These are phyloP conservation scores for Leptodontidium sp. DNA, from an alignment of 2,329 filamentous ascomycete genomes.

Conservation along the genomic window DNA sequence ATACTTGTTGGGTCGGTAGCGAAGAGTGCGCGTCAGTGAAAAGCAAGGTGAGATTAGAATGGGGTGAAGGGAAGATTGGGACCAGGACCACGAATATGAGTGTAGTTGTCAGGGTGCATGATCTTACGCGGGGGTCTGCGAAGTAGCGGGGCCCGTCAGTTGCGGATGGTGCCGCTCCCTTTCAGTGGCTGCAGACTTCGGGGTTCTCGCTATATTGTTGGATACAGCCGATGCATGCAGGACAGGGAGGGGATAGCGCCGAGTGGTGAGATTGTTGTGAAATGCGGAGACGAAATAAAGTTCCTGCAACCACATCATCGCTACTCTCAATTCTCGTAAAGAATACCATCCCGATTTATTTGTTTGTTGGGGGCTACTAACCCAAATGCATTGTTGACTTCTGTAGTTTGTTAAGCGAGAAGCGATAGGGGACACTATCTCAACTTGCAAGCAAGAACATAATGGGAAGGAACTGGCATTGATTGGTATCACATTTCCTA, in stretches of 20 bases:
- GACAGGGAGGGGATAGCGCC: background rate
- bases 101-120: background rate
- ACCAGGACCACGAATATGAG: background rate
- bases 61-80: background rate
- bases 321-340: no score
- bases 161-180: background rate
- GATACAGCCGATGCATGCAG: background rate
- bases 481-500: background rate
- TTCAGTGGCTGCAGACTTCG: background rate
- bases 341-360: no score
- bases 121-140: conserved; percentile 1
- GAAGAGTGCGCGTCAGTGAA: background rate
- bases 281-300: background rate
- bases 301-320: background rate
- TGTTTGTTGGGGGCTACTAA: no score
- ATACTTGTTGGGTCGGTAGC: background rate
- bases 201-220: background rate
- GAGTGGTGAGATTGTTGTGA: background rate
- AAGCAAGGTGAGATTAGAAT: background rate
- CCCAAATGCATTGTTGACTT: background rate
- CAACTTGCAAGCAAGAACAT: no score
- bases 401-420: background rate
- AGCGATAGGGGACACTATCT: background rate
- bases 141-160: background rate
- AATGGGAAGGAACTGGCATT: no score